Conservation (phyloP, 192 early-diverging fungal species). For the Umbelopsis vinacea region DNA sequence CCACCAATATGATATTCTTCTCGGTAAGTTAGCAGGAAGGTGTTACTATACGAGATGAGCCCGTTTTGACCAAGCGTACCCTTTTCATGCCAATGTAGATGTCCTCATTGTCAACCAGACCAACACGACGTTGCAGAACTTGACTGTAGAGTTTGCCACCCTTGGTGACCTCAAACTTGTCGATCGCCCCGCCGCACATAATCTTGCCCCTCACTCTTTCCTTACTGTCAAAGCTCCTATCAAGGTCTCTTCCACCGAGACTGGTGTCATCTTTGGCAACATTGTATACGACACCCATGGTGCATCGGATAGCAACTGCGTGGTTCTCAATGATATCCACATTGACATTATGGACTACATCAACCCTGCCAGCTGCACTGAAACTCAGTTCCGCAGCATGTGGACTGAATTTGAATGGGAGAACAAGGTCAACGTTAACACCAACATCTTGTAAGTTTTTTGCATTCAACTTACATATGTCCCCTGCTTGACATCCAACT, state of each 20-base stretch:
- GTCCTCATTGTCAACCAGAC: conserved; percentile 99
- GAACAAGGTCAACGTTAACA: conserved; percentile 98
- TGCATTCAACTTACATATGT: background rate
- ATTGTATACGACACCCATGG: conserved; percentile 98
- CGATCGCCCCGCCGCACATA: conserved; percentile 89
- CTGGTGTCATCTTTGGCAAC: conserved; percentile 97
- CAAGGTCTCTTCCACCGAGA: conserved; percentile 98
- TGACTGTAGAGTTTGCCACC: conserved; percentile 98
- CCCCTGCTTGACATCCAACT: background rate
- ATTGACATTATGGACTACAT: conserved; percentile 99
- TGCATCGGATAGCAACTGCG: conserved; percentile 87
- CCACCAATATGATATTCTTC: conserved; percentile 96
- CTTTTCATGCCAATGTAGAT: conserved; percentile 59
- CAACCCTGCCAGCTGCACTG: conserved; percentile 87
- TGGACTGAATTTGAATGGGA: conserved; percentile 99
- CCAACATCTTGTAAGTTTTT: conserved; percentile 77
- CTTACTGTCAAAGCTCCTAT: conserved; percentile 95
- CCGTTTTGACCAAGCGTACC: background rate
- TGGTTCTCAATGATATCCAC: conserved; percentile 96
- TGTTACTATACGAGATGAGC: background rate
- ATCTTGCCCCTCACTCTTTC: conserved; percentile 89
- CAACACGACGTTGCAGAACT: conserved; percentile 89
- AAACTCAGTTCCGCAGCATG: conserved; percentile 96
- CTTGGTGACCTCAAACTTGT: conserved; percentile 97
- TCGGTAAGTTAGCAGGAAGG: conserved; percentile 52